Conservation (phyloP, 768 basidiomycete genomes). For the Rhizopogon roseolus region DNA sequence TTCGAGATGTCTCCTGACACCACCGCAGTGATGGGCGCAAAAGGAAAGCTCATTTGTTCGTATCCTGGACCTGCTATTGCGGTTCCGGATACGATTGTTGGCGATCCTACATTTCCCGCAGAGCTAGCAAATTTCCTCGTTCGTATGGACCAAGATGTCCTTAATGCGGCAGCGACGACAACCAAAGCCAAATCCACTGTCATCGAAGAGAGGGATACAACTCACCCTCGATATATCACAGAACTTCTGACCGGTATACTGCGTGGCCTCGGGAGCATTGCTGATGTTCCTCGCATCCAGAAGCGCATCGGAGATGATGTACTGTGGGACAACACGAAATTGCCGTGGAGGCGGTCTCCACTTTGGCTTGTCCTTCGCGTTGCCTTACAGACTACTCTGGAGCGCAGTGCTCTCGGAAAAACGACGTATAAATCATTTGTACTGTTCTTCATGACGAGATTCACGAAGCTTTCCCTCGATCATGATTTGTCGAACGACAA, state of each 20-base stretch:
- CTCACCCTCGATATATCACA: conserved; percentile 44
- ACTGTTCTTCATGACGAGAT: conserved; percentile 21
- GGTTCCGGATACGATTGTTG: conserved; percentile 24
- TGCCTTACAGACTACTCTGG: conserved; percentile 34
- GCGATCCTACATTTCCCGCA: conserved; percentile 23
- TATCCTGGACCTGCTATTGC: conserved; percentile 43
- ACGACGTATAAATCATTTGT: conserved; percentile 29
- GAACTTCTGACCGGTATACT: conserved; percentile 45
- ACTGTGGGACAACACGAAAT: conserved; percentile 30
- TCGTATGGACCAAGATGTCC: conserved; percentile 25
- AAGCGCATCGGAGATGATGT: conserved; percentile 48
- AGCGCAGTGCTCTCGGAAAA: conserved; percentile 7
- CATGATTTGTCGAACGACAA: conserved; percentile 23
- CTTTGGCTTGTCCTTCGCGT: conserved; percentile 49
- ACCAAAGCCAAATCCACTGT: conserved; percentile 31
- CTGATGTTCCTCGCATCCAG: conserved; percentile 21
- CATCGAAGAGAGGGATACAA: conserved; percentile 23
- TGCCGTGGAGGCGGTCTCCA: conserved; percentile 47
- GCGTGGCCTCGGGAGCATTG: conserved; percentile 29
- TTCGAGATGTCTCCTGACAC: conserved; percentile 41
- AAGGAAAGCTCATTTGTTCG: conserved; percentile 40
- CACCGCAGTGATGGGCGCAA: conserved; percentile 28
- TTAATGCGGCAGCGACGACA: conserved; percentile 24
- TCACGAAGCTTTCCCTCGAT: conserved; percentile 7
- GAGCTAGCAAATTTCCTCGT: conserved; percentile 36